Percentiles rank a stretch among this genome's conserved stretches.
Evolutionary conservation across 1,284 basidiomycete genomes (phyloP).

Genomic region (Sporisorium iseilematis-ciliati): DNA sequence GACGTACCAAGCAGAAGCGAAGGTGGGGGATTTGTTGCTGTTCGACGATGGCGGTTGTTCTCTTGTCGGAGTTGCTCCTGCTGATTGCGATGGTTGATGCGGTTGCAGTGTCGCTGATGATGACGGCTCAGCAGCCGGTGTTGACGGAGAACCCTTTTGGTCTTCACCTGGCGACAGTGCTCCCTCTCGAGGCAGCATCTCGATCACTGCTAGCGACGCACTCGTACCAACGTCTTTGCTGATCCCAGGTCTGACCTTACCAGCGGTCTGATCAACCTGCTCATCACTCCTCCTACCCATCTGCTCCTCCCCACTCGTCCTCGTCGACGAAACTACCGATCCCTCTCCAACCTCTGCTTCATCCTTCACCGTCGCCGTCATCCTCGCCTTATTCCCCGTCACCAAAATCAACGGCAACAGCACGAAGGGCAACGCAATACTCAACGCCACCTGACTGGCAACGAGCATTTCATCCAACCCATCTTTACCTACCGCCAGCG

Average conservation of each 20-base stretch:
- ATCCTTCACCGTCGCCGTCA: constrained; percentile 38
- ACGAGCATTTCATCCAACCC: constrained; percentile 88
- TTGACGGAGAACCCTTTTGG: background rate
- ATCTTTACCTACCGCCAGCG: constrained; percentile 78
- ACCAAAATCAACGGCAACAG: constrained; percentile 61
- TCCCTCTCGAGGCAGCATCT: constrained; percentile 14
- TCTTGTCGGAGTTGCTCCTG: background rate
- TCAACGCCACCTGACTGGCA: constrained; percentile 86
- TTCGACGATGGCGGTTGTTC: background rate
- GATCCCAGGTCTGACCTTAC: constrained; percentile 2
- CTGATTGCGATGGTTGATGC: background rate
- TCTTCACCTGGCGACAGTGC: constrained; percentile 3
- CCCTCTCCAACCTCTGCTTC: background rate
- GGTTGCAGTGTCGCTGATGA: background rate
- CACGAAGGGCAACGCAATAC: constrained; percentile 83
- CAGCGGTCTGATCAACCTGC: background rate
- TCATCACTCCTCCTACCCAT: constrained; percentile 5
- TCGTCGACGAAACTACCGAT: constrained; percentile 11
- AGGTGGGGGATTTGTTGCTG: constrained; percentile 23
- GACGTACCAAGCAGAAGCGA: constrained; percentile 43
- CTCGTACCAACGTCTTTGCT: constrained; percentile 7
- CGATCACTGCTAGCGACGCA: constrained; percentile 13
- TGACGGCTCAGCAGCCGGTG: constrained; percentile 4
- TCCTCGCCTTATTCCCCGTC: constrained; percentile 53
- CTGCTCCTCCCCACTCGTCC: constrained; percentile 17